Percentiles rank a stretch among this genome's conserved stretches.
These are phyloP conservation scores for Diophrys sp. DNA, from an alignment of 73 alveolate species.

Conservation along the genomic window DNA sequence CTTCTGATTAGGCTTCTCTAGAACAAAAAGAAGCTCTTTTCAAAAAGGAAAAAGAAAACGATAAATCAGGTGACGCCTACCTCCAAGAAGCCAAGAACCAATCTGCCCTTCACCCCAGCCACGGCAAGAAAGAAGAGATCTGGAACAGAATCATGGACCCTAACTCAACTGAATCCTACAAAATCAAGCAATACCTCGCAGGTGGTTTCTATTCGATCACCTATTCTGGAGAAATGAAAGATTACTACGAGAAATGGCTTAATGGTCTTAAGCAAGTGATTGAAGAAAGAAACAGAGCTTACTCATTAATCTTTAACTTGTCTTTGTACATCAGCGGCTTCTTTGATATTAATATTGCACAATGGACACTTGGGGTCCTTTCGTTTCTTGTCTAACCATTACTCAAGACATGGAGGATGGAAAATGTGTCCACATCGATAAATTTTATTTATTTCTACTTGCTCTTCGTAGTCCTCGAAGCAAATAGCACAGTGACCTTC, in stretches of 20 bases:
- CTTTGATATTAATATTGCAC: conserved; percentile 41
- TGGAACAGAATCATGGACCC: neutral
- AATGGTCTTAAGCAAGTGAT: neutral
- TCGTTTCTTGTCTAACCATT: conserved; percentile 28
- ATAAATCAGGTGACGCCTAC: neutral
- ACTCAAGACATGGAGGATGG: conserved; percentile 40
- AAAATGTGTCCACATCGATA: conserved; percentile 57
- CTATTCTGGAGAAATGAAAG: neutral
- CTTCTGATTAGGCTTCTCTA: too few species aligned
- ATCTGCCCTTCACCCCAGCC: neutral
- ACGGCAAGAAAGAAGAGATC: neutral
- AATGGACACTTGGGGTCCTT: conserved; percentile 55
- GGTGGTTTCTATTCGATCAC: neutral
- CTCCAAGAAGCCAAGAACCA: conserved; percentile 4
- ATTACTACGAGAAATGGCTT: neutral
- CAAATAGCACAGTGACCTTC: conserved; percentile 55
- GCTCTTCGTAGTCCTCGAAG: conserved; percentile 42
- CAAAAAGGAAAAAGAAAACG: neutral
- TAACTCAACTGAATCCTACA: neutral
- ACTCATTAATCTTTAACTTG: too few species aligned
- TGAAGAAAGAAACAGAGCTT: neutral
- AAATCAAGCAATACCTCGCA: neutral
- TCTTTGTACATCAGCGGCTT: too few species aligned
- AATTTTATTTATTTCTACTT: conserved; percentile 31
- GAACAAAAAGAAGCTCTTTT: neutral